Conservation (phyloP, 2,329 filamentous ascomycete genomes). For the Periconia macrospinosa region DNA sequence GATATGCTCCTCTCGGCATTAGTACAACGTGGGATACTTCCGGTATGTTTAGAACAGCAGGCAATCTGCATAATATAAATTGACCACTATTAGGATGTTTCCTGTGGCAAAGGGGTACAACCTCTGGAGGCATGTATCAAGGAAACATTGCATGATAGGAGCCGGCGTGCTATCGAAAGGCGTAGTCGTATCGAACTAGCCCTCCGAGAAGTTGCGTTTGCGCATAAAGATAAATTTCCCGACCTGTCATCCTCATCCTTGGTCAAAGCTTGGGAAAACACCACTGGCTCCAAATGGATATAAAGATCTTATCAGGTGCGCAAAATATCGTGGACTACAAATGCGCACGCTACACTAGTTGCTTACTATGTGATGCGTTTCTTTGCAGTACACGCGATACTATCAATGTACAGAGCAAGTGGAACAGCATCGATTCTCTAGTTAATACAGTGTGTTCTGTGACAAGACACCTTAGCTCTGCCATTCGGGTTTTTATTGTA, state of each 20-base stretch:
- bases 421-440: too few species aligned
- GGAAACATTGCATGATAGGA: background rate
- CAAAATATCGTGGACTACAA: too few species aligned
- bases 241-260: conserved; percentile 15
- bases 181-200: conserved; percentile 12
- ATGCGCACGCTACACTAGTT: too few species aligned
- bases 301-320: background rate
- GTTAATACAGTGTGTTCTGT: too few species aligned
- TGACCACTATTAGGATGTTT: background rate
- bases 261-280: conserved; percentile 19
- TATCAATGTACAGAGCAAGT: too few species aligned
- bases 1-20: background rate
- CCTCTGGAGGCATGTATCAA: background rate
- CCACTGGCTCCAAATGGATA: conserved; percentile 19
- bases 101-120: background rate
- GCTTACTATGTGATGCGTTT: too few species aligned
- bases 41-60: background rate
- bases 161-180: background rate
- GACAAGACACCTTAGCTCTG: too few species aligned
- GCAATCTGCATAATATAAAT: background rate
- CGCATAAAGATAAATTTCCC: conserved; percentile 15
- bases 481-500: too few species aligned
- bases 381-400: too few species aligned
- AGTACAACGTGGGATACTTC: background rate
- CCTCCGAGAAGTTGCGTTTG: conserved; percentile 15